phyloP scores from a whole-genome alignment of 2,329 filamentous ascomycete genomes.

The Sporothrix variecibatus region DNA sequence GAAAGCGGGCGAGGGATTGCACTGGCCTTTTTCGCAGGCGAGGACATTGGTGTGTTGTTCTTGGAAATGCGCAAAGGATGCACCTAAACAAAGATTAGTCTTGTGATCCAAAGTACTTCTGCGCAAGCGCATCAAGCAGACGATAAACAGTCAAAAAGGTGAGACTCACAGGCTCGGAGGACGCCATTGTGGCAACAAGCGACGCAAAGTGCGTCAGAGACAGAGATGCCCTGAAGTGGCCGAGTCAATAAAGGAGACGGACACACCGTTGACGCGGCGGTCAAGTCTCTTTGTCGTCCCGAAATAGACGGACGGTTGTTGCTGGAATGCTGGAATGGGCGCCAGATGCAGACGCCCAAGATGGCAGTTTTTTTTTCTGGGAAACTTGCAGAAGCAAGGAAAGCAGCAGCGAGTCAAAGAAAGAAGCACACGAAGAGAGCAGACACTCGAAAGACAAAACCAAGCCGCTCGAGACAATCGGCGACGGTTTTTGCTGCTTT shows the following conservation, averaged over 20 bases:
- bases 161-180: slow-evolving; percentile 31
- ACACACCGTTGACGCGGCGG: slow-evolving; percentile 12
- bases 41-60: slow-evolving; percentile 62
- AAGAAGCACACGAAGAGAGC: background rate
- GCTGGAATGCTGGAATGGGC: slow-evolving; percentile 21
- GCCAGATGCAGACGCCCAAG: background rate
- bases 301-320: background rate
- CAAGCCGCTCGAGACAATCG: background rate
- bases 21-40: slow-evolving; percentile 64
- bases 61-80: slow-evolving; percentile 74
- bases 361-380: background rate
- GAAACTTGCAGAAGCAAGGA: background rate
- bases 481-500: slow-evolving; percentile 8
- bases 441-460: background rate
- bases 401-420: background rate
- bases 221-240: slow-evolving; percentile 14
- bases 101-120: background rate
- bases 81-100: slow-evolving; percentile 51
- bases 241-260: background rate
- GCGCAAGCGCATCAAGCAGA: background rate
- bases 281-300: slow-evolving; percentile 4
- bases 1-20: slow-evolving; percentile 74
- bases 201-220: background rate
- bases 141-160: background rate
- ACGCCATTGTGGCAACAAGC: slow-evolving; percentile 26